These are phyloP conservation scores for Ascochyta lentis DNA, from an alignment of 2,329 filamentous ascomycete species.

Conservation along the genomic window DNA sequence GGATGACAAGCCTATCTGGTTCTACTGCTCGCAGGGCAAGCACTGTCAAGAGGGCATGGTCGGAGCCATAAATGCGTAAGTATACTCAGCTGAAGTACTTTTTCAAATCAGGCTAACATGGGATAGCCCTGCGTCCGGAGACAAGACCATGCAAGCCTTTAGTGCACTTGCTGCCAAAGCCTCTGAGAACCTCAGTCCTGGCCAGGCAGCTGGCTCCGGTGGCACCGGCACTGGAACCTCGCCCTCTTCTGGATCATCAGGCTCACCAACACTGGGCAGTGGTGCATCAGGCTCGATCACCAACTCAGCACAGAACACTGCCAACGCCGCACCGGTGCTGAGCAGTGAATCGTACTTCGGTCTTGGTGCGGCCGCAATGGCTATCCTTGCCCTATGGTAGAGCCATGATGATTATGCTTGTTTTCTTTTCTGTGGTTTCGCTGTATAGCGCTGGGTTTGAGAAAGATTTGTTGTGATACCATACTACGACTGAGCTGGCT, in stretches of 20 bases:
- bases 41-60: constrained; percentile 80
- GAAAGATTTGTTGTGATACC: constrained; percentile 31
- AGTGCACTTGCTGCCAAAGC: constrained; percentile 48
- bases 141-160: constrained; percentile 46
- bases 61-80: constrained; percentile 79
- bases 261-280: constrained; percentile 15
- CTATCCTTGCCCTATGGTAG: constrained; percentile 38
- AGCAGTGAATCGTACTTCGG: constrained; percentile 34
- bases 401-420: neutral
- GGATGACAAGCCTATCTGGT: constrained; percentile 74
- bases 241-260: constrained; percentile 19
- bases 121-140: constrained; percentile 39
- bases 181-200: constrained; percentile 52
- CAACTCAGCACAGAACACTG: constrained; percentile 33
- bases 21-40: constrained; percentile 76
- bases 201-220: constrained; percentile 37
- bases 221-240: constrained; percentile 17
- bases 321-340: constrained; percentile 35
- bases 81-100: constrained; percentile 14
- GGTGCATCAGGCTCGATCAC: constrained; percentile 18
- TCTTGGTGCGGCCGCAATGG: constrained; percentile 33
- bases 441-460: neutral
- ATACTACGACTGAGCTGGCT: constrained; percentile 29
- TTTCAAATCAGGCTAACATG: constrained; percentile 24
- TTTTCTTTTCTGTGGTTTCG: neutral